Conservation (phyloP, 2,329 filamentous ascomycete genomes). For the Sarocladiaceae sp. region DNA sequence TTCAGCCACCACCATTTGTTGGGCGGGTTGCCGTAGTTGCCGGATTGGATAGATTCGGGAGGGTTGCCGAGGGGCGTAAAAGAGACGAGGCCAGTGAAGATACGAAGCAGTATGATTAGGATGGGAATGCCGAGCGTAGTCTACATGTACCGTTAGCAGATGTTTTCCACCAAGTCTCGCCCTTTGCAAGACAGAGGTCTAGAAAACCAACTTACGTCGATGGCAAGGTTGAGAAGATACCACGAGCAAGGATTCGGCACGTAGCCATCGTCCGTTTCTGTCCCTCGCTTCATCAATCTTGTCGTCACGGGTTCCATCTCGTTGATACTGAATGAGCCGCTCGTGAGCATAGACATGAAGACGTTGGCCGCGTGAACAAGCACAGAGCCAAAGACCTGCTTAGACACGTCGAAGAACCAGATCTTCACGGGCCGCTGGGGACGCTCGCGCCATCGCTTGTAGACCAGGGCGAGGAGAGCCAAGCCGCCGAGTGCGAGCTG, state of each 20-base stretch:
- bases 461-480: constrained; percentile 80
- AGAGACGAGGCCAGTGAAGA: constrained; percentile 65
- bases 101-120: constrained; percentile 76
- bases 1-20: constrained; percentile 88
- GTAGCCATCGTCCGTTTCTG: constrained; percentile 47
- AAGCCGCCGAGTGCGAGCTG: constrained; percentile 80
- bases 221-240: constrained; percentile 87
- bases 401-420: constrained; percentile 96
- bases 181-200: background rate
- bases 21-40: constrained; percentile 83
- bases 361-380: constrained; percentile 90
- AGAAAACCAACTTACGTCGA: constrained; percentile 66
- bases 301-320: constrained; percentile 41
- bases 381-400: constrained; percentile 91
- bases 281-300: constrained; percentile 33
- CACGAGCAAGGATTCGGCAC: constrained; percentile 93
- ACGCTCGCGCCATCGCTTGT: constrained; percentile 86
- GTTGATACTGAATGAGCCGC: constrained; percentile 57
- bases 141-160: constrained; percentile 37
- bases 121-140: constrained; percentile 96
- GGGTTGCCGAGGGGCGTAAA: constrained; percentile 76
- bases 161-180: background rate
- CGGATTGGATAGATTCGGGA: constrained; percentile 82
- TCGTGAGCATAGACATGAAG: constrained; percentile 93
- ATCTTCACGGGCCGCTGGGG: constrained; percentile 91